Conservation (phyloP, 306 rosid species). For the Quercus aquifolioides region DNA sequence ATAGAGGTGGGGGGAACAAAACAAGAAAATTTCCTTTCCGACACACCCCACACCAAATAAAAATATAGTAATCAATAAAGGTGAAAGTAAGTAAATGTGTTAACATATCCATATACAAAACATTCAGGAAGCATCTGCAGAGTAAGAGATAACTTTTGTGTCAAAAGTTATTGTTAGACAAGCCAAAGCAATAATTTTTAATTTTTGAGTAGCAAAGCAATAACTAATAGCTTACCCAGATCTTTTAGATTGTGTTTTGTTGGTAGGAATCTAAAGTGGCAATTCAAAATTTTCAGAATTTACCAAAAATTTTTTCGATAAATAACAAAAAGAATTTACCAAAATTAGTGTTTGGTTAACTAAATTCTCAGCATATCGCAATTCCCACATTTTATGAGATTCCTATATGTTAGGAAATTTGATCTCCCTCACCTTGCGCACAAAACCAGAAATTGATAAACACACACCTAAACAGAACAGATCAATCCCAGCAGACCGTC, state of each 20-base stretch:
- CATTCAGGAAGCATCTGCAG: neutral
- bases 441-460: no score
- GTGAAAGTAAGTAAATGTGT: neutral
- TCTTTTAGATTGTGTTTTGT: neutral
- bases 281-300: no score
- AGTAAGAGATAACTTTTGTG: neutral
- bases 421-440: no score
- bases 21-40: neutral
- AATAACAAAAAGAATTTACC: no score
- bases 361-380: no score
- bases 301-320: no score
- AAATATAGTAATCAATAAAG: neutral
- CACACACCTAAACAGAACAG: no score
- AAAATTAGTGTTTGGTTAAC: no score
- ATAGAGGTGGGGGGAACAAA: neutral
- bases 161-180: neutral
- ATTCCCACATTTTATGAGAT: no score
- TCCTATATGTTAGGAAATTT: no score
- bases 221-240: neutral
- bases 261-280: no score
- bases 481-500: no score
- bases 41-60: neutral
- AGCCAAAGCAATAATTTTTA: neutral
- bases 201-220: neutral
- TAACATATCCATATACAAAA: neutral